phyloP scores from a whole-genome alignment of 2,329 filamentous ascomycete genomes.

The Mycosphaerella arachidis region DNA sequence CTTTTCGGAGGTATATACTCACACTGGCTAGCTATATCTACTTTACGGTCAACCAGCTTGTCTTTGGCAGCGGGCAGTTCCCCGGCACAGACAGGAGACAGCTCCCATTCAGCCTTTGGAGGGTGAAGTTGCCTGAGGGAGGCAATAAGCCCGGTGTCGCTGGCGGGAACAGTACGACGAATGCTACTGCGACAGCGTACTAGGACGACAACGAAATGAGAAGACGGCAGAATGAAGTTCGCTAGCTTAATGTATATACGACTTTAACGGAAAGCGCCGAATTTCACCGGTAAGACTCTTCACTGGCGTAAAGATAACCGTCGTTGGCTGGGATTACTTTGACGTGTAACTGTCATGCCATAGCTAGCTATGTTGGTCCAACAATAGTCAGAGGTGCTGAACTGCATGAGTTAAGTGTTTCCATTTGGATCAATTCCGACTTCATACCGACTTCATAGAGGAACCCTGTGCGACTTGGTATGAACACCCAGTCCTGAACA shows the following conservation, averaged over 20 bases:
- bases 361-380: not conserved
- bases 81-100: slow-evolving; percentile 42
- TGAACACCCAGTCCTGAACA: not conserved
- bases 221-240: no score
- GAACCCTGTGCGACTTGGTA: not conserved
- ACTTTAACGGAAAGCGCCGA: not conserved
- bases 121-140: slow-evolving; percentile 39
- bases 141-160: slow-evolving; percentile 36
- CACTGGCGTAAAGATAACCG: not conserved
- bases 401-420: not conserved
- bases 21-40: slow-evolving; percentile 37
- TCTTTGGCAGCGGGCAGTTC: slow-evolving; percentile 34
- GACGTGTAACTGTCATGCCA: not conserved
- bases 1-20: no score
- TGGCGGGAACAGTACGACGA: not conserved
- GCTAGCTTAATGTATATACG: no score
- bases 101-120: slow-evolving; percentile 42
- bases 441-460: not conserved
- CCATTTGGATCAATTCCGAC: not conserved
- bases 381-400: not conserved
- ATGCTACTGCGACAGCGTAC: not conserved
- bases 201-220: not conserved
- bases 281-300: not conserved
- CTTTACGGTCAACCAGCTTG: slow-evolving; percentile 51
- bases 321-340: not conserved